Conservation (phyloP, 2,329 filamentous ascomycete species). For the Fusarium sp. region DNA sequence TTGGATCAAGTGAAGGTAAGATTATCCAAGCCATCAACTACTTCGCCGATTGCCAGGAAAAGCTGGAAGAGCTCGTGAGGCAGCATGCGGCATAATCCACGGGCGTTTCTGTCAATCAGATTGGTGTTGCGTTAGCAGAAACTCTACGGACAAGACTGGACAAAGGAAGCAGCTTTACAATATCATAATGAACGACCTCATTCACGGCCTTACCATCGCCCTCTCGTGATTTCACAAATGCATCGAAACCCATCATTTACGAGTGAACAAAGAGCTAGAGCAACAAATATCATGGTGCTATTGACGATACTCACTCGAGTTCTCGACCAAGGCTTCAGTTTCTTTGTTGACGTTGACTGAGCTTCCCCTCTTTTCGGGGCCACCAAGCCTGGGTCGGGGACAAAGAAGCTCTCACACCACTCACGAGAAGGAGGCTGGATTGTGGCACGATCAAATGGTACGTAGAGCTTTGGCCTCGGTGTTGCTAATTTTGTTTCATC, state of each 20-base stretch:
- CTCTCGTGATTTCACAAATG: slow-evolving; percentile 21
- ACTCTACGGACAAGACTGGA: not conserved
- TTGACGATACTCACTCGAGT: not conserved
- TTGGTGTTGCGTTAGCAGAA: not conserved
- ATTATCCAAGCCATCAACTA: slow-evolving; percentile 69
- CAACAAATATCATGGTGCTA: not conserved
- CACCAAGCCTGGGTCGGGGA: slow-evolving; percentile 4
- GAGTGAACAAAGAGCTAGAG: slow-evolving; percentile 19
- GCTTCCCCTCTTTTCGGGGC: slow-evolving; percentile 23
- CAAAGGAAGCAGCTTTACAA: slow-evolving; percentile 26
- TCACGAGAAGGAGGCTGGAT: not conserved
- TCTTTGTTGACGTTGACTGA: slow-evolving; percentile 27
- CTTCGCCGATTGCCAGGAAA: slow-evolving; percentile 68
- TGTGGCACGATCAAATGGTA: not conserved
- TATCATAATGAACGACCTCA: slow-evolving; percentile 27
- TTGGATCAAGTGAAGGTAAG: slow-evolving; percentile 64
- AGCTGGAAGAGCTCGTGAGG: slow-evolving; percentile 59
- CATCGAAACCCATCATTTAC: not conserved
- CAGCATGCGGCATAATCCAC: slow-evolving; percentile 41
- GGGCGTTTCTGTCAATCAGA: not conserved
- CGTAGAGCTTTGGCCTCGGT: not conserved
- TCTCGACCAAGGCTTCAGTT: not conserved
- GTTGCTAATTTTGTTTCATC: slow-evolving; percentile 32
- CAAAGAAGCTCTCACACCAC: slow-evolving; percentile 24
- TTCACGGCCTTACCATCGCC: not conserved